Base-by-base conservation (phyloP, 805 yeast genomes). In the Kodamaea hsintzibuensis region DNA sequence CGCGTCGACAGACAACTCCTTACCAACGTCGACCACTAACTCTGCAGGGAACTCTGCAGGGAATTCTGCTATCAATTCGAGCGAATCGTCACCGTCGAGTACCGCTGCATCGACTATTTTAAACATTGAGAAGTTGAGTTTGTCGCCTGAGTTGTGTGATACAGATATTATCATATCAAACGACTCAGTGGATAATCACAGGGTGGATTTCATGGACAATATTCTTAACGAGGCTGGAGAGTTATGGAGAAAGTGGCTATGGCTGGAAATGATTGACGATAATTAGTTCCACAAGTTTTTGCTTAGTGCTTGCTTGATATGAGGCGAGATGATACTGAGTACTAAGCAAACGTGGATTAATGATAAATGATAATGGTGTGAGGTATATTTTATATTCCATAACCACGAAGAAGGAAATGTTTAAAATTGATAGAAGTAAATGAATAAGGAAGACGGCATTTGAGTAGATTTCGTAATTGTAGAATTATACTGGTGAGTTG, bases 161-260 rank as follows among this genome's bases (percentile, higher is more conserved):
- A 22, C 16, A 42, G 56, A 57, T 42, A 58, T 61, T 10, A 67
- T 70, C 2, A 68, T 70, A 14, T 63, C 71, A 13, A 68, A 69
- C 53, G 72, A 70, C 55, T 61, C 73, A 12, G 68, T 73, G 1
- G 71, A 67, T 49, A 73, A 73, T 53, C 82, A 81, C 37, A 75
- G 74, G 53, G 72, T 77, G 42, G 81, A 80, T 57, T 90, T 88
- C 59, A 86, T 90, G 66, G 91, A 88, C 63, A 86, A 85, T 58
- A 78, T 90, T 27, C 78, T 89, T 43, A 72, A 75, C 52, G 92
- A 86, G 66, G 92, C 96, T 2, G 96, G 96, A 33, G 96, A 90
- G 63, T 75, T 88, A 43, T 90, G 96, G 96, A 77, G 97, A 58
- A 86, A 84, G 62, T 89, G 93, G 89, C 71, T 88, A 40, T 89